Evolutionary conservation across 2,329 filamentous ascomycete genomes (phyloP).

Genomic region (Ophiognomonia clavigignenti-juglandacearum): DNA sequence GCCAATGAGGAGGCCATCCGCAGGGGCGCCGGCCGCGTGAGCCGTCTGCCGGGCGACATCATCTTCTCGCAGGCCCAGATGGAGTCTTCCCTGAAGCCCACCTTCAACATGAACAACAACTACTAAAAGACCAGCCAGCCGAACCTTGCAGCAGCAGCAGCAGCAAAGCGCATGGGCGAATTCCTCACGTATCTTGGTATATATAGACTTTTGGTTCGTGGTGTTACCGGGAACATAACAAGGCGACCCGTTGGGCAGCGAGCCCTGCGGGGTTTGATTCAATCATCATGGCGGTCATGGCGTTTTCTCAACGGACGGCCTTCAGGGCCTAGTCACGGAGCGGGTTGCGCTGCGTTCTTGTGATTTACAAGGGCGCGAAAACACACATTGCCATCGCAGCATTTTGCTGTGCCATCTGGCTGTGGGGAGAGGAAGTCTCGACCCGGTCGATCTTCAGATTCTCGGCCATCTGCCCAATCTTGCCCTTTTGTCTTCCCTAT

Average conservation of each 20-base stretch:
- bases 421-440: too few relatives aligned
- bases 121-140: background rate
- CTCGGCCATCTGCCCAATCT: too few relatives aligned
- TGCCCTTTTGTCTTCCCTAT: too few relatives aligned
- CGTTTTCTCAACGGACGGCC: conserved; percentile 11
- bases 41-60: conserved; percentile 73
- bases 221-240: too few relatives aligned
- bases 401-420: too few relatives aligned
- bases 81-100: conserved; percentile 53
- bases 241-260: too few relatives aligned
- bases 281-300: conserved; percentile 12
- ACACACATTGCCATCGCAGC: too few relatives aligned
- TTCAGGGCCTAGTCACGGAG: background rate
- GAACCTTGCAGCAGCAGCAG: background rate
- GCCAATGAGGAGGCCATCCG: conserved; percentile 68
- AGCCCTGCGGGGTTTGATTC: background rate
- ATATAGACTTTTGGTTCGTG: too few relatives aligned
- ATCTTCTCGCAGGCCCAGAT: conserved; percentile 74
- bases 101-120: conserved; percentile 42
- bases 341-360: conserved; percentile 3
- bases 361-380: conserved; percentile 2
- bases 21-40: conserved; percentile 79
- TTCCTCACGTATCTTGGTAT: background rate
- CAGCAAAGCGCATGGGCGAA: too few relatives aligned
- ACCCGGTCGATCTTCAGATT: too few relatives aligned